Conservation (phyloP, 176 grass and related monocot species). For the Cenchrus purpureus region DNA sequence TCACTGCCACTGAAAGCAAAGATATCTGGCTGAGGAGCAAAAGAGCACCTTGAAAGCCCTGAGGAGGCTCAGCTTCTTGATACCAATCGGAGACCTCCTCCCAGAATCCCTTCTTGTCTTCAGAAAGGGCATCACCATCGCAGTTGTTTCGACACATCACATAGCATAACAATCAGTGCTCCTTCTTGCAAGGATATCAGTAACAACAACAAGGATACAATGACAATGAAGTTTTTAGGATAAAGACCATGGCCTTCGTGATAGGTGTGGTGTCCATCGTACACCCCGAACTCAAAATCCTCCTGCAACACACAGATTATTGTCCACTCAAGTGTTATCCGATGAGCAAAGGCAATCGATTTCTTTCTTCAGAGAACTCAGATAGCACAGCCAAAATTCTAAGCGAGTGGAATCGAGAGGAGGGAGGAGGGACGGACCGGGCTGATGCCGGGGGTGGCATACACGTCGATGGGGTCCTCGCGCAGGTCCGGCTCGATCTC, state of each 20-base stretch:
- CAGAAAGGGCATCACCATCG: background rate
- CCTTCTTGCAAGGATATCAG: background rate
- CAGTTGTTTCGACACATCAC: conserved; percentile 21
- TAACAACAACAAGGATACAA: background rate
- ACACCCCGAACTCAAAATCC: conserved; percentile 79
- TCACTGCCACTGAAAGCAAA: background rate
- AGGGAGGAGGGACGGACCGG: conserved; percentile 49
- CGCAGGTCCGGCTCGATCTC: conserved; percentile 89
- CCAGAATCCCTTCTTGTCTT: conserved; percentile 80
- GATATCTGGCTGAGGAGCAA: conserved; percentile 8
- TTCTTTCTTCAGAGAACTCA: conserved; percentile 23
- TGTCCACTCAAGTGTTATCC: conserved; percentile 1
- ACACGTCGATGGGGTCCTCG: conserved; percentile 77
- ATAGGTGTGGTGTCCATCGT: conserved; percentile 83
- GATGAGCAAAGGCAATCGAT: background rate
- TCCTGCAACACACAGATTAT: conserved; percentile 54
- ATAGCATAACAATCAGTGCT: conserved; percentile 42
- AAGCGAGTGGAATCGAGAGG: background rate
- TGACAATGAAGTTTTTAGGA: background rate
- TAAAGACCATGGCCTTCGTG: conserved; percentile 66
- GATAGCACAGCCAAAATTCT: background rate
- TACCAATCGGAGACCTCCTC: conserved; percentile 65
- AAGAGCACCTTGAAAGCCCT: conserved; percentile 83
- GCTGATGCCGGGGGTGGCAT: conserved; percentile 69
- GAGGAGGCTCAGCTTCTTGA: conserved; percentile 79